Base-by-base conservation (phyloP, 257 asterid genomes). In the Cordia subcordata region DNA sequence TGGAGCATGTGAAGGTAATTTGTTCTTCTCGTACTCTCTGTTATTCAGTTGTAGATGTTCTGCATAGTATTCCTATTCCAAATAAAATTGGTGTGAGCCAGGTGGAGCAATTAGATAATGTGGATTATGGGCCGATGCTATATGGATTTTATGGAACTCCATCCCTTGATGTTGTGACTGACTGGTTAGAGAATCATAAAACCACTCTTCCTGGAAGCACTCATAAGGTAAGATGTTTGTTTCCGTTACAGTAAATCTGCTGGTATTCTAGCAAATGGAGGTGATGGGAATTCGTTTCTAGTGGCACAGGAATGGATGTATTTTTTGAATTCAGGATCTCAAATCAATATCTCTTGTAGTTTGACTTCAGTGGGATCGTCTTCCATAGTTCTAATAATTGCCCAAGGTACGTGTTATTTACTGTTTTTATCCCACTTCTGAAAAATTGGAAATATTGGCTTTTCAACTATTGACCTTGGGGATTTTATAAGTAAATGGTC, bases 281-380 rank as follows among this genome's bases (percentile, higher is more conserved):
- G 23, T 51, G 51, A 22, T 49, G 63, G 62, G 58, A 56, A 49
- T 55, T 66, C 38, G 22, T 27, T 39, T 69, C 23, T 19, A 53
- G 21, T 61, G 50, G 49, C 69, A 69, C 82, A 90, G 96, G 93
- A 87, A 39, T 87, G 98, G 98, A 61, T 69, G 56, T 84, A 75
- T 78, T 77, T 66, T 75, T 80, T 87, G 68, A 90, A 90, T 68
- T 65, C 66, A 68, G 96, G 96, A 67, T 90, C 98, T 77, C 84
- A 75, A 65, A 67, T 90, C 64, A 66, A 75, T 65, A 62, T 87
- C 61, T 78, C 90, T 13, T 90, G 83, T 33, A 68, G 57, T 23
- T 77, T 83, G 62, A 46, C 56, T 23, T 72, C 91, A 38, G 62
- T 27, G 44, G 67, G 79, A 55, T 65, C 81, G 17, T 70, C 83